Conservation (phyloP, 257 asterid genomes). For the Capsicum baccatum region DNA sequence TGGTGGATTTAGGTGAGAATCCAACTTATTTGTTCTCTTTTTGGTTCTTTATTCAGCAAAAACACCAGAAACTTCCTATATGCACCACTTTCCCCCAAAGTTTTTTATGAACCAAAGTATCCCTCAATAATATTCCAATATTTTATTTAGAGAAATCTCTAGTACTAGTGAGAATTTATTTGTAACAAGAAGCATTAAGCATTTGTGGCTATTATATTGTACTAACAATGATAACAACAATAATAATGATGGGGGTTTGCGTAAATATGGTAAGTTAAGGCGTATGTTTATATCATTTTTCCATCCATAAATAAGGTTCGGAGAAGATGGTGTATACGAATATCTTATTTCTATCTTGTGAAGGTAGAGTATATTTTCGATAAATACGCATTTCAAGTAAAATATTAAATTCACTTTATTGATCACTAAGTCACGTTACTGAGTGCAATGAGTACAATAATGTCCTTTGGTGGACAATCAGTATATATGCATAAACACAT, state of each 20-base stretch:
- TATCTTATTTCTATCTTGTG: too few relatives aligned
- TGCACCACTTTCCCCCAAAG: neutral
- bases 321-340: too few relatives aligned
- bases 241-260: too few relatives aligned
- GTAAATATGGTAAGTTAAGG: too few relatives aligned
- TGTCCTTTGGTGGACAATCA: too few relatives aligned
- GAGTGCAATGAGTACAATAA: too few relatives aligned
- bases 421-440: too few relatives aligned
- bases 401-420: too few relatives aligned
- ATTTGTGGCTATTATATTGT: neutral
- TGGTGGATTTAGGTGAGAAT: neutral
- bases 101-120: neutral
- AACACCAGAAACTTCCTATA: neutral
- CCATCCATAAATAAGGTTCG: too few relatives aligned
- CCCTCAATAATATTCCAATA: neutral
- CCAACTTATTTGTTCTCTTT: neutral
- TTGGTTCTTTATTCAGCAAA: neutral
- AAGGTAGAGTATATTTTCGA: too few relatives aligned
- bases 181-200: neutral
- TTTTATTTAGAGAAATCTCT: conserved; percentile 8
- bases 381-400: too few relatives aligned
- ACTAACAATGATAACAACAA: neutral
- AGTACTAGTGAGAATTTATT: neutral
- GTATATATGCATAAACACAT: neutral
- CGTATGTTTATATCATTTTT: too few relatives aligned